Conservation (phyloP, 257 asterid genomes). For the Echites panduratus region DNA sequence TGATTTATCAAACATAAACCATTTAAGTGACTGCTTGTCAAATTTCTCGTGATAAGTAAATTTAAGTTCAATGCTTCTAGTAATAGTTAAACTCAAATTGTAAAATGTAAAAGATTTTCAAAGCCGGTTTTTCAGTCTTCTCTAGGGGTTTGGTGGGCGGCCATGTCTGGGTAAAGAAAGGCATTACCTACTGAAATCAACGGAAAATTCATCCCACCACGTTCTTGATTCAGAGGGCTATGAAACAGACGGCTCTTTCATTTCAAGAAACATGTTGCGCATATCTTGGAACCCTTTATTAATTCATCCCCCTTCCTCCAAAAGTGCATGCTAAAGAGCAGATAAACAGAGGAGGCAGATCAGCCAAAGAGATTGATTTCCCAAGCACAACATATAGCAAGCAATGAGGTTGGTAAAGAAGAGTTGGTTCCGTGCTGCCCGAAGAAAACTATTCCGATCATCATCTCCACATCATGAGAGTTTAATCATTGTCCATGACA, state of each 20-base stretch:
- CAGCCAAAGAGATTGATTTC: neutral
- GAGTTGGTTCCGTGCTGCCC: conserved; percentile 35
- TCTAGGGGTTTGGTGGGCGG: conserved; percentile 7
- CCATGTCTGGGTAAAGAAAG: conserved; percentile 5
- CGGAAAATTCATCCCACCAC: conserved; percentile 32
- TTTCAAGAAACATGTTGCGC: conserved; percentile 24
- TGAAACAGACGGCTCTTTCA: neutral
- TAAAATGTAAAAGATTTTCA: no score
- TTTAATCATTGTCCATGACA: conserved; percentile 35
- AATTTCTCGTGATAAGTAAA: no score
- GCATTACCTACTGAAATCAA: conserved; percentile 13
- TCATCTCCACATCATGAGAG: conserved; percentile 21
- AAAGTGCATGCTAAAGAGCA: neutral
- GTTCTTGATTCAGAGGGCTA: conserved; percentile 22
- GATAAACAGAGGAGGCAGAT: neutral
- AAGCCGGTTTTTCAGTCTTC: no score
- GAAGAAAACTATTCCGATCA: conserved; percentile 39
- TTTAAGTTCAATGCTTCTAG: no score
- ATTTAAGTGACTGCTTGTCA: no score
- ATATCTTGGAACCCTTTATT: conserved; percentile 9
- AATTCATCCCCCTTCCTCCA: neutral
- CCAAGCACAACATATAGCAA: neutral
- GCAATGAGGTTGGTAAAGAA: conserved; percentile 18
- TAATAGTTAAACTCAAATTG: no score
- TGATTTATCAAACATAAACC: no score